Evolutionary conservation across 176 grass and related monocot genomes (phyloP).

Genomic region (Carex myosuroides): DNA sequence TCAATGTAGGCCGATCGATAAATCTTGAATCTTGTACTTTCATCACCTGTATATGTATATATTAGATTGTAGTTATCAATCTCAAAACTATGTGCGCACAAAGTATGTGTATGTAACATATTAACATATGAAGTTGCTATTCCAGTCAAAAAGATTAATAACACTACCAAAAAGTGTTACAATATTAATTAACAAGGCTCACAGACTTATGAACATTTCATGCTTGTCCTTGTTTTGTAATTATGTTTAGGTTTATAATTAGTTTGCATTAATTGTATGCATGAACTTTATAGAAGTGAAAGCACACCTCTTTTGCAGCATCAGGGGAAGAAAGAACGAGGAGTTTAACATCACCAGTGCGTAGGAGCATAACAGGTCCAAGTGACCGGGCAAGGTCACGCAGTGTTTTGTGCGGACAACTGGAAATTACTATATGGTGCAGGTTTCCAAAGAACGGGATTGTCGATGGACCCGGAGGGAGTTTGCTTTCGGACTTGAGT

Average conservation of each 20-base stretch:
- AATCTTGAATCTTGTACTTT: conserved; percentile 30
- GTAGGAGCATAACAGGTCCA: conserved; percentile 27
- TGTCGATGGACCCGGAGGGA: conserved; percentile 35
- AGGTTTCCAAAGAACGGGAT: conserved; percentile 37
- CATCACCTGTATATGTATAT: conserved; percentile 10
- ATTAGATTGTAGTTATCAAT: not conserved
- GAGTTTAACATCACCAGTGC: conserved; percentile 17
- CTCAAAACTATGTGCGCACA: not conserved
- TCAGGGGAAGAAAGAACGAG: conserved; percentile 28
- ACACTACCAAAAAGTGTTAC: not conserved
- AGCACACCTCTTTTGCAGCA: conserved; percentile 10
- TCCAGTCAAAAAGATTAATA: not conserved
- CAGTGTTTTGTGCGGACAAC: conserved; percentile 25
- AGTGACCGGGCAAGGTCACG: conserved; percentile 17
- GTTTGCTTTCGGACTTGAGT: not conserved
- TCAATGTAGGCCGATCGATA: conserved; percentile 14
- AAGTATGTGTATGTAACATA: not conserved
- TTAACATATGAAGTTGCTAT: not conserved
- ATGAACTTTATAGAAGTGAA: not conserved
- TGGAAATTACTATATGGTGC: conserved; percentile 26
- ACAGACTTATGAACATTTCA: not conserved
- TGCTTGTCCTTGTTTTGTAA: not conserved
- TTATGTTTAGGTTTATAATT: not conserved
- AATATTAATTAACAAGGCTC: not conserved
- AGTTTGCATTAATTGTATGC: not conserved